A percentile compares a stretch with the other conserved stretches of the same genome.
Evolutionary conservation across 2,329 filamentous ascomycete genomes (phyloP).

Genomic region (Epichloe sp.): DNA sequence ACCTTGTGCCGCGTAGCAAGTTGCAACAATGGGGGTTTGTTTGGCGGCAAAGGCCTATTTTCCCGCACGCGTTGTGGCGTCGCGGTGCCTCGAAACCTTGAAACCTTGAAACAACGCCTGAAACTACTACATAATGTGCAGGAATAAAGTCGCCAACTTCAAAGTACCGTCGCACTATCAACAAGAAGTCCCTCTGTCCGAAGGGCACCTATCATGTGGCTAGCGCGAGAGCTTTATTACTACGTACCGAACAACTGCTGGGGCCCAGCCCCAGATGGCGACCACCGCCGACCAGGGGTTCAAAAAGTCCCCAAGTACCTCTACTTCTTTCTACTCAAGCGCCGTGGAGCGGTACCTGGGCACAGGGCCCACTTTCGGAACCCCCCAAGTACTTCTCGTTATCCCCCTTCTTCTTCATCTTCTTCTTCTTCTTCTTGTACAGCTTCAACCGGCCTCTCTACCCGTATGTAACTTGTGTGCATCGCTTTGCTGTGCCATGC

Average conservation of each 20-base stretch:
- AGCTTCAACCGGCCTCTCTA: neutral
- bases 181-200: too few relatives aligned
- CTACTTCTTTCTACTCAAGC: neutral
- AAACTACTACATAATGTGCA: too few relatives aligned
- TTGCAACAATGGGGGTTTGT: too few relatives aligned
- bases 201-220: too few relatives aligned
- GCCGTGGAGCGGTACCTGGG: neutral
- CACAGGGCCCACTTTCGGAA: neutral
- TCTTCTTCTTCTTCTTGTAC: neutral
- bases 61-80: too few relatives aligned
- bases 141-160: too few relatives aligned
- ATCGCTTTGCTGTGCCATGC: constrained; percentile 4
- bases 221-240: neutral
- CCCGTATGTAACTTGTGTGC: too few relatives aligned
- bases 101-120: too few relatives aligned
- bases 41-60: too few relatives aligned
- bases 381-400: neutral
- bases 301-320: constrained; percentile 2
- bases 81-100: too few relatives aligned
- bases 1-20: too few relatives aligned
- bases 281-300: neutral
- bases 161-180: too few relatives aligned
- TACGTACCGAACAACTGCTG: neutral
- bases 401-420: neutral
- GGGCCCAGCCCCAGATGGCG: neutral